These are phyloP conservation scores for Calocybe gangraenosa DNA, from an alignment of 768 basidiomycete species.

Conservation along the genomic window DNA sequence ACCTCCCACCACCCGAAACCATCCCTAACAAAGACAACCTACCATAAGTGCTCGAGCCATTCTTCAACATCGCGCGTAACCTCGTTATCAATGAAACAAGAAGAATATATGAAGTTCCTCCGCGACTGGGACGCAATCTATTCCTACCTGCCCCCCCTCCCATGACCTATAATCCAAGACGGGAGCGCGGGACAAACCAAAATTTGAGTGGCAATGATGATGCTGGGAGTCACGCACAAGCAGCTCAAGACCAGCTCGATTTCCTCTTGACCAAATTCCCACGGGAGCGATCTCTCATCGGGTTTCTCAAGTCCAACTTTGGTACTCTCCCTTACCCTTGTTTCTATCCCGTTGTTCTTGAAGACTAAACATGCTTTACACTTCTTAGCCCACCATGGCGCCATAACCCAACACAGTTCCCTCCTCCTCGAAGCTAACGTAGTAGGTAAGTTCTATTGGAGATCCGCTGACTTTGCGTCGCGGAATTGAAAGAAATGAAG, in stretches of 20 bases:
- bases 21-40: slow-evolving; percentile 28
- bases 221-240: slow-evolving; percentile 41
- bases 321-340: slow-evolving; percentile 32
- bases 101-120: no score
- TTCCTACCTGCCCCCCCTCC: slow-evolving; percentile 28
- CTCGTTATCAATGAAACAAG: slow-evolving; percentile 41
- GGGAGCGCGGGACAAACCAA: slow-evolving; percentile 48
- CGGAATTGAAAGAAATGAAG: no score
- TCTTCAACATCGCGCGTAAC: slow-evolving; percentile 49
- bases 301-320: slow-evolving; percentile 62
- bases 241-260: slow-evolving; percentile 62
- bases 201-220: slow-evolving; percentile 33
- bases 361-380: no score
- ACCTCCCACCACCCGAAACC: slow-evolving; percentile 32
- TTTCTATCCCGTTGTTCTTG: not conserved
- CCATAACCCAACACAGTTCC: slow-evolving; percentile 48
- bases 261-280: slow-evolving; percentile 58
- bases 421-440: slow-evolving; percentile 57
- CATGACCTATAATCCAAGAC: slow-evolving; percentile 53
- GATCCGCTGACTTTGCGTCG: no score
- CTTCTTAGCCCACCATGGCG: slow-evolving; percentile 83
- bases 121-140: no score
- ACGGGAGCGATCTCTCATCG: slow-evolving; percentile 82
- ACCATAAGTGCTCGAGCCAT: slow-evolving; percentile 39
- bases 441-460: no score